Evolutionary conservation across 352 stramenopile species (phyloP).

Genomic region (Phytophthora sojae): DNA sequence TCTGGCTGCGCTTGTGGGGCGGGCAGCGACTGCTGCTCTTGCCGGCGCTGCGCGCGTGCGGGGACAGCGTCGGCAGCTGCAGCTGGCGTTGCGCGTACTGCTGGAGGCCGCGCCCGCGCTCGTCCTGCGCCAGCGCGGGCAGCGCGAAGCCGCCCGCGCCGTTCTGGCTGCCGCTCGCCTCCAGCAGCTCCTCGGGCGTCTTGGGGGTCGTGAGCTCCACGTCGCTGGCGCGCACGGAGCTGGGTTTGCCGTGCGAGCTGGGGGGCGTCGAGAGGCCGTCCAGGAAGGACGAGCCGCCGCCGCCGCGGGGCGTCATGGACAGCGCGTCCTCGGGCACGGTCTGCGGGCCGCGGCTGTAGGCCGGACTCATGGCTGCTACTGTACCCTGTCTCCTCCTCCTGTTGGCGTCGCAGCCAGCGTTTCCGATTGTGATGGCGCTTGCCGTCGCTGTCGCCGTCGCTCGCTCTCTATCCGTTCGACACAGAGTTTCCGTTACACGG

Average conservation of each 20-base stretch:
- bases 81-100: conserved; percentile 78
- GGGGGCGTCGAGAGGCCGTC: conserved; percentile 40
- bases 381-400: too few relatives aligned
- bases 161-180: conserved; percentile 9
- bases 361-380: conserved; percentile 25
- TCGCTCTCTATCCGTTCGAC: conserved; percentile 24
- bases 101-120: conserved; percentile 52
- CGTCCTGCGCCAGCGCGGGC: conserved; percentile 27
- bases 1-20: conserved; percentile 39
- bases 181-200: conserved; percentile 27
- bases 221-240: conserved; percentile 26
- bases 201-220: conserved; percentile 42
- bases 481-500: conserved; percentile 8
- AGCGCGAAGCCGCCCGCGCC: conserved; percentile 26
- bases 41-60: conserved; percentile 36
- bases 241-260: conserved; percentile 28
- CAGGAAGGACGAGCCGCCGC: conserved; percentile 22
- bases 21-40: conserved; percentile 25
- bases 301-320: conserved; percentile 28
- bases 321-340: conserved; percentile 24
- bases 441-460: too few relatives aligned
- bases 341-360: conserved; percentile 11
- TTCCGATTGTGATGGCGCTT: conserved; percentile 25
- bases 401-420: conserved; percentile 10
- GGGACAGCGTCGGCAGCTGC: conserved; percentile 60